Conservation (phyloP, 2,329 filamentous ascomycete genomes). For the Corinectria fuckeliana region DNA sequence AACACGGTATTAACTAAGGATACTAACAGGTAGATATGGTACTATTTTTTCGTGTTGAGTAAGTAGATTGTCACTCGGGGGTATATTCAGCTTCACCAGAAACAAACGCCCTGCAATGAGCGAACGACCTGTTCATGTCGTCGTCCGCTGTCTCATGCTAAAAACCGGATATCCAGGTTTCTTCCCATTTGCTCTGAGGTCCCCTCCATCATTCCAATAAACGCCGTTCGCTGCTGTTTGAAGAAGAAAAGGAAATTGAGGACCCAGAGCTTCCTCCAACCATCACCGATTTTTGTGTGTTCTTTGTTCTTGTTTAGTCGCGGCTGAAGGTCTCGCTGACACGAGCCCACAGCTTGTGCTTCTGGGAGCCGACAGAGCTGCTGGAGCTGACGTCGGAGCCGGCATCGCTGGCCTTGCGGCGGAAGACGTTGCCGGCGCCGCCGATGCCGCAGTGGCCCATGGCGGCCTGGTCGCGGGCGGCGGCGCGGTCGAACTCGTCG, state of each 20-base stretch:
- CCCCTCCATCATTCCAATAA: conserved; percentile 32
- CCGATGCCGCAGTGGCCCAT: conserved; percentile 71
- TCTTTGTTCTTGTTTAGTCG: conserved; percentile 26
- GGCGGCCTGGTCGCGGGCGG: conserved; percentile 48
- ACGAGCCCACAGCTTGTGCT: conserved; percentile 43
- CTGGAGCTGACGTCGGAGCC: conserved; percentile 46
- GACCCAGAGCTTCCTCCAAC: background rate
- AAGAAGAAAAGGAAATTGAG: background rate
- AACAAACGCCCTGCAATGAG: conserved; percentile 46
- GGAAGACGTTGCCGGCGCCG: conserved; percentile 70
- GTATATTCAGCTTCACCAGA: conserved; percentile 56
- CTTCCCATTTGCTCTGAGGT: conserved; percentile 44
- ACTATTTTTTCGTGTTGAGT: conserved; percentile 17
- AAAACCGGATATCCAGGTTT: conserved; percentile 29
- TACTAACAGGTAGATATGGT: conserved; percentile 3
- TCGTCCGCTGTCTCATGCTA: conserved; percentile 20
- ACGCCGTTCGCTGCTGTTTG: conserved; percentile 36
- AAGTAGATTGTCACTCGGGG: conserved; percentile 39
- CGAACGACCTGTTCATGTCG: conserved; percentile 27
- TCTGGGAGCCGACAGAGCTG: conserved; percentile 45
- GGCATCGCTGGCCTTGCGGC: conserved; percentile 49
- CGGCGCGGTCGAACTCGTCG: conserved; percentile 52
- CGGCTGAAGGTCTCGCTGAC: conserved; percentile 43
- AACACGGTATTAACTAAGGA: background rate
- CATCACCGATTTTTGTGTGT: conserved; percentile 5